Base-by-base conservation (phyloP, 768 basidiomycete species). In the Mycena capillaripes region DNA sequence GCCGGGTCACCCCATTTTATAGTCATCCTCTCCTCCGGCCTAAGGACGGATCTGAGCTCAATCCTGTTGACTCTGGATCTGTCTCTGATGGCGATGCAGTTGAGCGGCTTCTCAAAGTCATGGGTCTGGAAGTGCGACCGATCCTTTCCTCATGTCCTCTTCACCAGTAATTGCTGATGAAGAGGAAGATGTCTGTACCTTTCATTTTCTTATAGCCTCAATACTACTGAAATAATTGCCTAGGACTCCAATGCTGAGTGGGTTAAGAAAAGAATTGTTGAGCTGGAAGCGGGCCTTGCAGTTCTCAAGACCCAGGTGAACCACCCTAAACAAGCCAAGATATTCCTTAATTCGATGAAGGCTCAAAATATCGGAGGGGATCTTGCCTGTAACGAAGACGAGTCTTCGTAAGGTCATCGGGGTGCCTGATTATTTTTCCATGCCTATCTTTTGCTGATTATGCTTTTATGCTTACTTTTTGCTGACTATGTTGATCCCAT, bases 1-100 rank as follows among this genome's bases (percentile, higher is more conserved):
- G 75, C 30, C 65, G 72, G 21, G 69, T 66, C 21, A 40, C 48
- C 27, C 76, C 76, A 27, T 57, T 77, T 29, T 76, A 77, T 42
- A 53, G 57, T 4, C 76, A 77, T 56, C 68, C 5, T 6, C 58
- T 52, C 17, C 68, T 69, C 7, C 59, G 50, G 17, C 30, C 55
- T 1, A 53, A 53, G 23, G 52, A 62, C 16, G 50, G 60, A 30
- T 72, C 66, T 21, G 38, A 46, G 19, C 56, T 48, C 16, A 25
- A 46, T 17, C 25, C 42, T 14, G 34, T 61, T 12, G 71, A 59
- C 34, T 65, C 62, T 1, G 71, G 76, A 23, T 38, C 42, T 25
- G 59, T 76, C 17, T 64, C 66, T 10, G 76, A 75, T 66, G 71
- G 68, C 23, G 73, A 75, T 30, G 55, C 17, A 6, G 32, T 57